These are phyloP conservation scores for Umbelopsis sp. DNA, from an alignment of 192 early-diverging fungal genomes.

Conservation along the genomic window DNA sequence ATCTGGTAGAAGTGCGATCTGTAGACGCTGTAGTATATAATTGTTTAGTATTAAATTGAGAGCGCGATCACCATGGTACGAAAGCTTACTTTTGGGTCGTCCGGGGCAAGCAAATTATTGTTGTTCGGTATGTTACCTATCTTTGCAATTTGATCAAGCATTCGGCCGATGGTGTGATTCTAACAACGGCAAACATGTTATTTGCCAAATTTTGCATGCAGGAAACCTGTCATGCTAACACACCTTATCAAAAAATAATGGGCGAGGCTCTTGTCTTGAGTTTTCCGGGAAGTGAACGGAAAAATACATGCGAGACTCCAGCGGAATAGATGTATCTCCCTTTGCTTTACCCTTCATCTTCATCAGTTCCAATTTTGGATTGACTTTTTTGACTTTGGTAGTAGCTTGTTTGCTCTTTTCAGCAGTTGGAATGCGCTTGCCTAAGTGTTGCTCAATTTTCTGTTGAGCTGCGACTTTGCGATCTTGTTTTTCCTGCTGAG, in stretches of 20 bases:
- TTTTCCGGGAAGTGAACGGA: conserved; percentile 28
- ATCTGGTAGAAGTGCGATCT: conserved; percentile 6
- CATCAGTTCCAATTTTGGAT: conserved; percentile 36
- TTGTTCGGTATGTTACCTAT: conserved; percentile 26
- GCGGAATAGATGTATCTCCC: conserved; percentile 28
- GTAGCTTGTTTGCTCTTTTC: not conserved
- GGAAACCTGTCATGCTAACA: too few species aligned
- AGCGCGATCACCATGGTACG: not conserved
- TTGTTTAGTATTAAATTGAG: not conserved
- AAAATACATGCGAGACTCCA: conserved; percentile 28
- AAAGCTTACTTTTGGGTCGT: conserved; percentile 28
- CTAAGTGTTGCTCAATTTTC: conserved; percentile 26
- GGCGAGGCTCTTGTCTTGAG: not conserved
- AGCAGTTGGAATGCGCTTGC: conserved; percentile 6
- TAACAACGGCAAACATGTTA: not conserved
- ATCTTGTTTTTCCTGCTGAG: conserved; percentile 25
- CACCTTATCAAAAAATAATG: conserved; percentile 43
- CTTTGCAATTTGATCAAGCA: conserved; percentile 30
- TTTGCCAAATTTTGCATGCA: not conserved
- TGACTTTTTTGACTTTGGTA: conserved; percentile 18
- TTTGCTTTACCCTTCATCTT: conserved; percentile 36
- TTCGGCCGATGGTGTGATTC: conserved; percentile 31
- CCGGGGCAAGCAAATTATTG: conserved; percentile 25
- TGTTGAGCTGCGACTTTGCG: conserved; percentile 23
- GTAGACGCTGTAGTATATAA: not conserved